Percentiles rank a stretch among this genome's conserved stretches.
Conservation (phyloP, 148 eudicot genomes). For the Agrostemma githago region DNA sequence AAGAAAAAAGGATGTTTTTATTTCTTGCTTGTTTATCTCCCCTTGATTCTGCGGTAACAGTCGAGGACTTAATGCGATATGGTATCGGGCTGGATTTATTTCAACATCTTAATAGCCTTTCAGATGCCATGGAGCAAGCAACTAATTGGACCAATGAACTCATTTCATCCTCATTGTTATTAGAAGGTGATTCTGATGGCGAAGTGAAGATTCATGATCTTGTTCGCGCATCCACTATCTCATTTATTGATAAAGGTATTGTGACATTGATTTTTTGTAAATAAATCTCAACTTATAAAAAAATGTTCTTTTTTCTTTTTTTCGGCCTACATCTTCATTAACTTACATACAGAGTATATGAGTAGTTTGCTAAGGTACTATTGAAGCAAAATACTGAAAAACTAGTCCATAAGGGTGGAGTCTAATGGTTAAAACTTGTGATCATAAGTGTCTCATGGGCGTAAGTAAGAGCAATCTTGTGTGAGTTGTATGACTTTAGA, state of each 20-base stretch:
- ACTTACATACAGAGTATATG: too few species aligned
- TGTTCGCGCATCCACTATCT: constrained; percentile 14
- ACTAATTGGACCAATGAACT: constrained; percentile 19
- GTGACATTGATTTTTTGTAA: background rate
- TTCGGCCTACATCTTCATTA: too few species aligned
- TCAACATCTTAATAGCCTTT: constrained; percentile 1
- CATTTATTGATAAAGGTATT: constrained; percentile 5
- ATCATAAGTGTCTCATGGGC: too few species aligned
- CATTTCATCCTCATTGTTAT: constrained; percentile 11
- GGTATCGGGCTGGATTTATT: constrained; percentile 21
- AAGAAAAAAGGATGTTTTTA: constrained; percentile 18
- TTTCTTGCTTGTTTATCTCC: constrained; percentile 23
- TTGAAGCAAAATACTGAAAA: too few species aligned
- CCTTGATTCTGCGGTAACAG: background rate
- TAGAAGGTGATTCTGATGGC: background rate
- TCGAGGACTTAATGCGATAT: constrained; percentile 20
- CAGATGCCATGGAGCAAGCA: constrained; percentile 17
- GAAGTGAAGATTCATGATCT: constrained; percentile 22
- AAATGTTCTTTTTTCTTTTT: background rate
- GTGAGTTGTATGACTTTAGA: too few species aligned
- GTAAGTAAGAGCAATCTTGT: too few species aligned
- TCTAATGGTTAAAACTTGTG: too few species aligned
- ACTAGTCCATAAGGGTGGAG: too few species aligned
- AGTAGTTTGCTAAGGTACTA: too few species aligned
- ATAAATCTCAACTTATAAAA: too few species aligned